Evolutionary conservation across 2,329 filamentous ascomycete species (phyloP), one percentile per base, ranked within the genome.

Genomic region (Penicillium sp.): DNA sequence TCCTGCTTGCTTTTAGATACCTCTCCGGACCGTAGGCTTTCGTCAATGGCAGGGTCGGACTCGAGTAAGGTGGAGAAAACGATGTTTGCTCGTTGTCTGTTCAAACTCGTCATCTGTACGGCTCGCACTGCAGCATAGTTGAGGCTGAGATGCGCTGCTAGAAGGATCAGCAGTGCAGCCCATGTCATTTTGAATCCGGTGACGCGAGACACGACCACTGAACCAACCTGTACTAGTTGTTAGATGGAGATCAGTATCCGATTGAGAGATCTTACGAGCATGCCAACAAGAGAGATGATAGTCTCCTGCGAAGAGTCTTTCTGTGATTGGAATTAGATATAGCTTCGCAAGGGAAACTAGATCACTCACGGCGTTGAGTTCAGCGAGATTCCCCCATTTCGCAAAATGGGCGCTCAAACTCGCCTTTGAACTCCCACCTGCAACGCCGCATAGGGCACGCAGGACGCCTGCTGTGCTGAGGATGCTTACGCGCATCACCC

Each of bases 251-350:
- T 25, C n/a, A 12, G 7, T 5, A 13, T 9, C 20, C 6, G 25
- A 28, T 38, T 40, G 50, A 25, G 42, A 24, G 24, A 20, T 37
- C 75, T 66, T 69, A 81, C 79, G 44, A 95, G 78, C 81, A 97
- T 90, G 2, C 93, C 93, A 29, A 95, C 54, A 24, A 97, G 77
- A 2, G 89, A 92, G 49, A 98, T 88, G 18, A 95, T 83, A 0
- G 92, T 97, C 72, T 97, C 93, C 72, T 97, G 93, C 57, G 88
- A 95, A 10, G 90, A 90, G 67, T 97, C 92, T 79, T 95, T 85
- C 75, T 80, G 61, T 41, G 28, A 47, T 35, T 20, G 33, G 54
- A 18, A 15, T 57, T 25, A 59, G 40, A 45, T 35, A 13, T 29
- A 4, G 1, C 6, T 15, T 8, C 18, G 35, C 3, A 42, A 24